Base-by-base conservation (phyloP, 768 basidiomycete species). In the Podaxis sp. region DNA sequence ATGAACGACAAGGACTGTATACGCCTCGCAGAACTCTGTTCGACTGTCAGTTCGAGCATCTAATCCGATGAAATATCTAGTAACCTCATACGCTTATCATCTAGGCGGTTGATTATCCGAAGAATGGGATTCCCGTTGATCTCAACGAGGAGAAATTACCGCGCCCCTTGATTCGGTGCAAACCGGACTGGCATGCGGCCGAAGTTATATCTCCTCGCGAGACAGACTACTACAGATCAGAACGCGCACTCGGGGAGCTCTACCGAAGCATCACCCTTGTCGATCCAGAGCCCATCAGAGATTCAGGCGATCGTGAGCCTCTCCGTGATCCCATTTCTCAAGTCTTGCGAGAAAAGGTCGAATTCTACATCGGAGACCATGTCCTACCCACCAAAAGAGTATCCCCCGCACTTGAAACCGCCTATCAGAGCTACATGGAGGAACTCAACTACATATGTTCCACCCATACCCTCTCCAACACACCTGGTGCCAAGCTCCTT, bases 61-160 rank as follows among this genome's bases (percentile, higher is more conserved):
- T 46, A 22, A 20, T 55, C 17, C 38, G 37, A 46, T 20, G 17
- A 7, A 20, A 46, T 17, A 15, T 17, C 44, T 17, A 20, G 15
- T 40, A 37, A 49, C 24, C 51, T 40, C 56, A 13, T 37, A 51
- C 24, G 12, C 22, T 36, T 3, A 41, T 55, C 64, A 60, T 79
- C 73, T 64, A 84, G 78, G 91, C 91, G 0, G 91, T 93, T 3
- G 91, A 93, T 68, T 93, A 90, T 70, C 86, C 89, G 0, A 93
- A 93, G 74, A 87, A 88, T 65, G 91, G 90, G 8, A 82, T 83
- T 40, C 82, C 85, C 2, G 88, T 91, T 26, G 75, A 87, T 54
- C 75, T 88, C 30, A 74, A 76, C 24, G 68, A 74, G 3, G 65
- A 76, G 49, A 51, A 62, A 30, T 71, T 90, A 33, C 90, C 91